phyloP scores from a whole-genome alignment of 441 rosid species.

The Gossypium laxum region DNA sequence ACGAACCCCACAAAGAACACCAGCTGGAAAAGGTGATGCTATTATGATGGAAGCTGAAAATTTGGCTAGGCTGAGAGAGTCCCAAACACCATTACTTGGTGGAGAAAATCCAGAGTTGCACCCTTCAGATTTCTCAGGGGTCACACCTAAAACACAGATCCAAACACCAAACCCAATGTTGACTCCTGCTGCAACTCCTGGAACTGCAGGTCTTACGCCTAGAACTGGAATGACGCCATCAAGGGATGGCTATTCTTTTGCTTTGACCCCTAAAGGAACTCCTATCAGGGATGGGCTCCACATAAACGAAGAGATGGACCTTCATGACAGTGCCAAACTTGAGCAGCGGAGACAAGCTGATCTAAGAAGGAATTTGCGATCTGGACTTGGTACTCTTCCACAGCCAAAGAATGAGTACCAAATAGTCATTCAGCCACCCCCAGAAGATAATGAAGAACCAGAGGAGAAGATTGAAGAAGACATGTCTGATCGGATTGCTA shows the following conservation, averaged over 20 bases:
- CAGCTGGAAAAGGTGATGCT: conserved; percentile 93
- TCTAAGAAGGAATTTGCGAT: conserved; percentile 57
- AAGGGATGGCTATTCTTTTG: conserved; percentile 69
- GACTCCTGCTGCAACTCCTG: conserved; percentile 86
- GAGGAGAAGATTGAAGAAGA: conserved; percentile 96
- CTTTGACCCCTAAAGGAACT: conserved; percentile 82
- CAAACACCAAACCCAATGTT: conserved; percentile 89
- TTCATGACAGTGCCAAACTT: conserved; percentile 59
- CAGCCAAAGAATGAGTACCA: conserved; percentile 91
- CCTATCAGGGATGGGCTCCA: conserved; percentile 90
- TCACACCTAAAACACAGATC: conserved; percentile 78
- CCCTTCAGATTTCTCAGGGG: conserved; percentile 97
- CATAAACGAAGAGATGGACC: conserved; percentile 86
- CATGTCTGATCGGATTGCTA: conserved; percentile 84
- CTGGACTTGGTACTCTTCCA: conserved; percentile 72
- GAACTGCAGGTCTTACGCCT: conserved; percentile 67
- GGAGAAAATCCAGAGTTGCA: conserved; percentile 97
- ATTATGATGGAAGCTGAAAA: conserved; percentile 99
- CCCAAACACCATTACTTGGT: conserved; percentile 93
- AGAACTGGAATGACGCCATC: conserved; percentile 84
- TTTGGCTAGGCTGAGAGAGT: conserved; percentile 83
- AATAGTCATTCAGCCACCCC: conserved; percentile 66
- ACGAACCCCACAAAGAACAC: conserved; percentile 91
- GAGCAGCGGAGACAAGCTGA: conserved; percentile 76
- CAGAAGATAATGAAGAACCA: conserved; percentile 73